Percentiles rank a stretch among this genome's conserved stretches.
phyloP scores from a whole-genome alignment of 768 basidiomycete genomes.

The Termitomyces sp. region DNA sequence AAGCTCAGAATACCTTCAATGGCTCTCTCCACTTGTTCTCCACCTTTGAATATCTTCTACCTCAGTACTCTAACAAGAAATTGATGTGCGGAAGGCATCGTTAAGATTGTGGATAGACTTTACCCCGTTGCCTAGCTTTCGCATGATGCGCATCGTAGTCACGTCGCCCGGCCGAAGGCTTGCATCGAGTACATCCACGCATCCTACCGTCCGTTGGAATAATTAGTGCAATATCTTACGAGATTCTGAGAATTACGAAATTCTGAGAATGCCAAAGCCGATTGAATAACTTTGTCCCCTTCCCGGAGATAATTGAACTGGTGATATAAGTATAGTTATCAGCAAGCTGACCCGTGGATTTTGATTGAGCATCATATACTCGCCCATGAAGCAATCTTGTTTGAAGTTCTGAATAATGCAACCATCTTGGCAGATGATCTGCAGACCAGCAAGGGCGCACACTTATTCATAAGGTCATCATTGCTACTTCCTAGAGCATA shows the following conservation, averaged over 20 bases:
- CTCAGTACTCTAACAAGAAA: neutral
- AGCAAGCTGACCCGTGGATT: neutral
- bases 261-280: neutral
- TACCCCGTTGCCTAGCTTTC: neutral
- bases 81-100: neutral
- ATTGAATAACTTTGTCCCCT: neutral
- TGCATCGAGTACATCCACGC: neutral
- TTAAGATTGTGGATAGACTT: neutral
- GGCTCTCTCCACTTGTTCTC: neutral
- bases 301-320: slow-evolving; percentile 2
- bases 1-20: slow-evolving; percentile 3
- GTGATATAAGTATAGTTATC: neutral
- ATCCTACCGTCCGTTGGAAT: accelerated
- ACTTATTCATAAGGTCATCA: slow-evolving; percentile 2
- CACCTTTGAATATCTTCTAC: neutral
- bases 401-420: neutral
- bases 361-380: neutral
- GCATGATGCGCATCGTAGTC: neutral
- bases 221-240: neutral
- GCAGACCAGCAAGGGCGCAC: neutral
- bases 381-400: neutral
- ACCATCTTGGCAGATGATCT: neutral
- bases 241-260: neutral
- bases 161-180: neutral
- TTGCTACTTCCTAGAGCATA: neutral